Conservation (phyloP, 176 grass and related monocot genomes). For the Oryza coarctata region DNA sequence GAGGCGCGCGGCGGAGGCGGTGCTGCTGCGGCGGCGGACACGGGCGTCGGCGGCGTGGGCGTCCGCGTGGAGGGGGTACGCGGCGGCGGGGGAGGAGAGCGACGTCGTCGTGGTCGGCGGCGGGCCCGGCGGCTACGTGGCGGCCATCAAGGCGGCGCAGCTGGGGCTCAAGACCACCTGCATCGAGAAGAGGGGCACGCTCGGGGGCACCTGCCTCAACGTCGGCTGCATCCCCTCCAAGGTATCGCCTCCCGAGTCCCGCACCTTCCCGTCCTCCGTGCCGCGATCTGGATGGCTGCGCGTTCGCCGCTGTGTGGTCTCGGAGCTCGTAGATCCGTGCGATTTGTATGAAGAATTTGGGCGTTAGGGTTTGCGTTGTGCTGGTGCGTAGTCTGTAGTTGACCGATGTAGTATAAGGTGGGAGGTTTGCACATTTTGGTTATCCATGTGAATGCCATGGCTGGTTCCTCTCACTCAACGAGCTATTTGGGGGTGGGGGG, state of each 20-base stretch:
- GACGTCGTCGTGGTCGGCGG: slow-evolving; percentile 89
- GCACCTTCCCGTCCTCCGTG: too few relatives aligned
- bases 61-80: slow-evolving; percentile 47
- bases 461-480: background rate
- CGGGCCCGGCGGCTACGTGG: slow-evolving; percentile 86
- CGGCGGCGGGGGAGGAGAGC: slow-evolving; percentile 64
- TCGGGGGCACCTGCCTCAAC: slow-evolving; percentile 93
- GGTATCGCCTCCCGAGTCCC: slow-evolving; percentile 38
- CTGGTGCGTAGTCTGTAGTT: background rate
- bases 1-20: slow-evolving; percentile 49
- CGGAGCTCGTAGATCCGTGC: slow-evolving; percentile 32
- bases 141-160: slow-evolving; percentile 88
- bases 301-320: background rate
- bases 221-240: slow-evolving; percentile 94
- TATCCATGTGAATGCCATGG: background rate
- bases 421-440: background rate
- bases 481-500: background rate
- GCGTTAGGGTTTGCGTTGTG: slow-evolving; percentile 2
- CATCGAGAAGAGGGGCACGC: slow-evolving; percentile 84
- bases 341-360: background rate
- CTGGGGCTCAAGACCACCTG: slow-evolving; percentile 89
- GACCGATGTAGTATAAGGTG: background rate
- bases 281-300: background rate
- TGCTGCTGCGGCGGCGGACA: slow-evolving; percentile 39
- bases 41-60: slow-evolving; percentile 12